Evolutionary conservation across 345 rosid species (phyloP).

Genomic region (Conringia planisiliqua): DNA sequence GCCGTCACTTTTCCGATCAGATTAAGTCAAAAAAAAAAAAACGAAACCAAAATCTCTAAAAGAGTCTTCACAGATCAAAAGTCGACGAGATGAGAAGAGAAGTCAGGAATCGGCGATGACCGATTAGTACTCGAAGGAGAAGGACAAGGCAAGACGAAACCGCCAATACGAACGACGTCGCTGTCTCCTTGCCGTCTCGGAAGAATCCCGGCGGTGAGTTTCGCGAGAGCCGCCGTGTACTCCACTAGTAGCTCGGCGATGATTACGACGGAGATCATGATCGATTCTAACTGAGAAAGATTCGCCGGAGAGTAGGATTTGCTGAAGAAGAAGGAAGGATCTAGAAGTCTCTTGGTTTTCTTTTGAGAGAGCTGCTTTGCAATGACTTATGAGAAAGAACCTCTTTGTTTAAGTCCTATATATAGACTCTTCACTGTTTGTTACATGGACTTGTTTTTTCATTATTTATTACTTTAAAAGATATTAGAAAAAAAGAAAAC

Average conservation of each 20-base stretch:
- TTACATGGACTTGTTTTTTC: background rate
- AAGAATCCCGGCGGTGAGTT: constrained; percentile 37
- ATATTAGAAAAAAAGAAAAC: background rate
- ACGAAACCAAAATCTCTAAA: background rate
- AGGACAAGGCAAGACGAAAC: constrained; percentile 24
- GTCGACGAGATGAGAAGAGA: constrained; percentile 35
- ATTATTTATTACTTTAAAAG: background rate
- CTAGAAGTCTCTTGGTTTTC: background rate
- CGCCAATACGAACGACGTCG: constrained; percentile 16
- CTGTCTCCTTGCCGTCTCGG: constrained; percentile 25
- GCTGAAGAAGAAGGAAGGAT: background rate
- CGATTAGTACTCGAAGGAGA: constrained; percentile 21
- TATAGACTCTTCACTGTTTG: background rate
- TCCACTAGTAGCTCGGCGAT: constrained; percentile 53
- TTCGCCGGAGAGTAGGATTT: background rate
- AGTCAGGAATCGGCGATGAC: constrained; percentile 26
- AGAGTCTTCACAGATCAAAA: constrained; percentile 14
- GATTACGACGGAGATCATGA: constrained; percentile 49
- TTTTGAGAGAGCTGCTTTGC: background rate
- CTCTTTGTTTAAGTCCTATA: background rate
- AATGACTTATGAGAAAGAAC: background rate
- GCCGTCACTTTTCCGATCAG: background rate
- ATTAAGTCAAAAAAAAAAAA: background rate
- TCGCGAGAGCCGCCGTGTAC: constrained; percentile 49
- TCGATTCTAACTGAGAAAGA: background rate